Conservation (phyloP, 2,329 filamentous ascomycete species). For the Pyricularia pennisetigena region DNA sequence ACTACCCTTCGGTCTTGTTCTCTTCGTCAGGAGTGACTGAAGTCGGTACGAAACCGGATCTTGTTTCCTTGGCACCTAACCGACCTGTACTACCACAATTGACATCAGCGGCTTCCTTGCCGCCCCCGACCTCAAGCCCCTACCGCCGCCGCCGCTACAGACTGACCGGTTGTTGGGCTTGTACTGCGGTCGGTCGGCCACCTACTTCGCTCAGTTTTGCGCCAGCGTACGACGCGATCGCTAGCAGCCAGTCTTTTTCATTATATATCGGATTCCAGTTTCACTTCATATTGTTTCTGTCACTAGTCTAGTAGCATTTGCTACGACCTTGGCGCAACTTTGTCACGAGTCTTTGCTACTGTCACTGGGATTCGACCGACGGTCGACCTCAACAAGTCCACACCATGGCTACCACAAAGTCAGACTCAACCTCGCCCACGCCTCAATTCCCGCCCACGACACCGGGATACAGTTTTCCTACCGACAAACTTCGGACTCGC, state of each 20-base stretch:
- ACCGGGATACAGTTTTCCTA: slow-evolving; percentile 3
- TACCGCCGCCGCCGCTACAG: not conserved
- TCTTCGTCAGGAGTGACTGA: not conserved
- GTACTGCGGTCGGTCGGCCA: not conserved
- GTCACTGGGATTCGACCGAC: not conserved
- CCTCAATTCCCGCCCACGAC: slow-evolving; percentile 13
- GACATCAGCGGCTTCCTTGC: not conserved
- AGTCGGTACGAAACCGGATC: not conserved
- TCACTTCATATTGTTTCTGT: not conserved
- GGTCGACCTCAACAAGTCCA: not conserved
- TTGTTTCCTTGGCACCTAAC: not conserved
- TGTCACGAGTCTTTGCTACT: not conserved
- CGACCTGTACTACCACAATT: not conserved
- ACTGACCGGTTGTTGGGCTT: not conserved
- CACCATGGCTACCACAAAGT: not conserved
- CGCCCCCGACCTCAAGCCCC: not conserved
- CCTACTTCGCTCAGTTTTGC: not conserved
- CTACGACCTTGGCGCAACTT: not conserved
- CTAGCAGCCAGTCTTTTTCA: not conserved
- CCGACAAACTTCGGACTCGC: slow-evolving; percentile 3
- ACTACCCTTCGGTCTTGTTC: not conserved
- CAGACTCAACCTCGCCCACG: not conserved
- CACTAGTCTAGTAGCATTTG: not conserved
- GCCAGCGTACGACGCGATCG: not conserved
- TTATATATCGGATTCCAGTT: not conserved